Evolutionary conservation across 2,329 filamentous ascomycete species (phyloP).

Genomic region (Diaporthe amygdali): DNA sequence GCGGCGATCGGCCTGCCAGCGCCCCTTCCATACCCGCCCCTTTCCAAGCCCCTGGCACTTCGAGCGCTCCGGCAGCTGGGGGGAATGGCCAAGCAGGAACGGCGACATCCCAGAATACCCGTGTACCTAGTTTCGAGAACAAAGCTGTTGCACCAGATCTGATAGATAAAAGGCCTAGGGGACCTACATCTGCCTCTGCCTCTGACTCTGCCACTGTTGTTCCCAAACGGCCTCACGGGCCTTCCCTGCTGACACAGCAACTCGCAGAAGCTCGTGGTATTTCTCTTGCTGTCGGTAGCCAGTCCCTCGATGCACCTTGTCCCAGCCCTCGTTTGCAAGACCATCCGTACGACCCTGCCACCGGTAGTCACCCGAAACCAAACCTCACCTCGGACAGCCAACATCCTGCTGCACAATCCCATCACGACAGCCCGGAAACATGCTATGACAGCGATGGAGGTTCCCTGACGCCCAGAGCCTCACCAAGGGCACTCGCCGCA

Average conservation of each 20-base stretch:
- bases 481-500: slow-evolving; percentile 36
- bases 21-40: background rate
- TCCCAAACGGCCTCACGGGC: slow-evolving; percentile 51
- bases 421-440: slow-evolving; percentile 27
- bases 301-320: slow-evolving; percentile 19
- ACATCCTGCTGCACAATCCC: slow-evolving; percentile 28
- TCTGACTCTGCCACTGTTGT: slow-evolving; percentile 36
- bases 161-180: slow-evolving; percentile 26
- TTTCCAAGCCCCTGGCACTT: slow-evolving; percentile 16
- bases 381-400: slow-evolving; percentile 12
- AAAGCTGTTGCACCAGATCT: slow-evolving; percentile 25
- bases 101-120: slow-evolving; percentile 21
- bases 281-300: slow-evolving; percentile 30
- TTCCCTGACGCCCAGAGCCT: slow-evolving; percentile 42
- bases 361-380: slow-evolving; percentile 25
- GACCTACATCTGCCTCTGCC: slow-evolving; percentile 19
- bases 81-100: slow-evolving; percentile 18
- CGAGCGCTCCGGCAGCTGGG: slow-evolving; percentile 18
- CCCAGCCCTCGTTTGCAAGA: slow-evolving; percentile 22
- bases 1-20: background rate
- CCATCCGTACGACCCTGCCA: slow-evolving; percentile 14
- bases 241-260: slow-evolving; percentile 62
- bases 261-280: slow-evolving; percentile 64
- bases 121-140: slow-evolving; percentile 27
- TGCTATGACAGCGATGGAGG: slow-evolving; percentile 39